Evolutionary conservation across 768 basidiomycete species (phyloP), one percentile per base, ranked within the genome.

Genomic region (Mycena olivaceomarginata): DNA sequence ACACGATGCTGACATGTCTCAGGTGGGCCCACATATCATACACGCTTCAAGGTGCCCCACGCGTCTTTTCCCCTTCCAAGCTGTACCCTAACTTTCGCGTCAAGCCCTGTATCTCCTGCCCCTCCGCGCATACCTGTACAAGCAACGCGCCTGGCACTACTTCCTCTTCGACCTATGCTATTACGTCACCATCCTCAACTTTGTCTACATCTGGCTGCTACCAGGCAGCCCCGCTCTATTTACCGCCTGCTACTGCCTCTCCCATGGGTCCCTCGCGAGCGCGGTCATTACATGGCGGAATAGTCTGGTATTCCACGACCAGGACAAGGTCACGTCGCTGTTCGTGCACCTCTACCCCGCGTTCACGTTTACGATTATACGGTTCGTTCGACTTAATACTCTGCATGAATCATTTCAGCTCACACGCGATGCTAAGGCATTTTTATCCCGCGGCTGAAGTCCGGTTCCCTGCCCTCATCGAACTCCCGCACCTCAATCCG

Each of bases 221-320:
- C 98, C 98, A 0, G 87, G 88, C 6, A 97, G 91, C 73, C 88
- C 94, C 8, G 88, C 92, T 3, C 89, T 99, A 20, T 99, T 98
- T 85, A 92, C 96, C 66, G 96, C 97, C 5, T 98, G 96, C 82
- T 99, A 98, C 82, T 96, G 96, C 79, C 90, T 99, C 37, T 95
- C 97, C 0, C 94, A 98, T 83, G 98, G 97, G 0, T 92, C 95
- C 0, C 91, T 98, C 43, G 98, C 96, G 0, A 96, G 95, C 67
- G 98, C 98, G 0, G 97, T 99, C 65, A 96, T 99, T 80, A 99
- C 98, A 12, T 99, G 98, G 98, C 91, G 98, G 76, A 99, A 99
- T 82, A 98, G 96, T 79, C 92, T 99, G 31, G 98, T 99, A 4
- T 99, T 99, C 87, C 98, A 99, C 82, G 97, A 98, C 82, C 91